A percentile compares a stretch with the other conserved stretches of the same genome.
phyloP scores from a whole-genome alignment of 2,329 filamentous ascomycete genomes.

The Xylaria polymorpha region DNA sequence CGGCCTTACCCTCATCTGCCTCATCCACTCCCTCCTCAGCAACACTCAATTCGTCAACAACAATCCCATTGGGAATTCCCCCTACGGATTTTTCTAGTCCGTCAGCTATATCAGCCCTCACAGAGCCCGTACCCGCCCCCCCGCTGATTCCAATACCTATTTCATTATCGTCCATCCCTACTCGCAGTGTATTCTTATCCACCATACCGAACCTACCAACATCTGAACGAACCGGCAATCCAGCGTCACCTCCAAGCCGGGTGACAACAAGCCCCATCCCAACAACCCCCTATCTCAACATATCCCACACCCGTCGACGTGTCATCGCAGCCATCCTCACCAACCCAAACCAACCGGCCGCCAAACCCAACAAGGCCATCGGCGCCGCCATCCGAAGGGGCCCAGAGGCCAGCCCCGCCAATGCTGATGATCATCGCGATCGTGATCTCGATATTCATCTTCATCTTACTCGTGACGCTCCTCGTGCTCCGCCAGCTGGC shows the following conservation, averaged over 20 bases:
- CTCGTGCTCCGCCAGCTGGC: constrained; percentile 29
- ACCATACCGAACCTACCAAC: background rate
- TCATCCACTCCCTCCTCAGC: background rate
- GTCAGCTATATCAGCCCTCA: background rate
- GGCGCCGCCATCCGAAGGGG: background rate
- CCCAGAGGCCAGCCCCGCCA: constrained; percentile 16
- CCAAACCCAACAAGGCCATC: constrained; percentile 6
- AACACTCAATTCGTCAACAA: background rate
- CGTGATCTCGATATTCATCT: constrained; percentile 28
- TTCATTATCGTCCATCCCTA: background rate
- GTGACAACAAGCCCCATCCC: background rate
- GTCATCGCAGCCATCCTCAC: background rate
- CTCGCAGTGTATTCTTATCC: background rate
- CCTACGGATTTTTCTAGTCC: background rate
- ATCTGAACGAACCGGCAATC: background rate
- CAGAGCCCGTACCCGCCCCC: background rate
- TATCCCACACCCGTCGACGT: background rate
- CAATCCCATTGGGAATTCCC: background rate
- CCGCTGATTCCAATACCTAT: background rate
- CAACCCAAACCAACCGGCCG: background rate
- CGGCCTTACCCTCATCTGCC: background rate
- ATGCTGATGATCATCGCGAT: constrained; percentile 36
- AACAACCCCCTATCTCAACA: background rate
- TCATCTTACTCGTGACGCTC: constrained; percentile 32
- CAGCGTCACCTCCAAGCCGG: background rate